Conservation (phyloP, 208 protist genomes). For the Leishmania braziliensis region DNA sequence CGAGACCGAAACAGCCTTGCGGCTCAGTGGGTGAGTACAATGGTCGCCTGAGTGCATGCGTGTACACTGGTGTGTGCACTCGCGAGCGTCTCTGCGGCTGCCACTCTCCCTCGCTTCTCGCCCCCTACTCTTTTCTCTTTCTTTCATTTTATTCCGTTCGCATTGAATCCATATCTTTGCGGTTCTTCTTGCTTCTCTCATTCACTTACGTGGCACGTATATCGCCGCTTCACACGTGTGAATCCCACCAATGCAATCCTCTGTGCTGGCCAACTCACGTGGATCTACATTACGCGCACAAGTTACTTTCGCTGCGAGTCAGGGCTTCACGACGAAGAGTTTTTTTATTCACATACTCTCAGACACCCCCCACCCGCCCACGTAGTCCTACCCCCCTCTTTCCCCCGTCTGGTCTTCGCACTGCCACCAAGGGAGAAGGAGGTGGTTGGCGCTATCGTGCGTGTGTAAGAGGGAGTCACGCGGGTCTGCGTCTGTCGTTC, state of each 20-base stretch:
- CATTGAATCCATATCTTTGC: neutral
- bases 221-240: neutral
- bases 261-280: neutral
- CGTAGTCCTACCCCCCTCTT: neutral
- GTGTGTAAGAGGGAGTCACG: neutral
- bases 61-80: neutral
- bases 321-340: neutral
- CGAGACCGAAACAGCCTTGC: neutral
- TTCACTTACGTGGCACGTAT: neutral
- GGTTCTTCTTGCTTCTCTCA: neutral
- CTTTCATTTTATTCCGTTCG: too few relatives aligned
- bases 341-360: neutral
- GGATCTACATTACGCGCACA: neutral
- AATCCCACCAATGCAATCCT: neutral
- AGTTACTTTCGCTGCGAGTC: neutral
- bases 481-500: neutral
- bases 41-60: neutral
- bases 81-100: neutral
- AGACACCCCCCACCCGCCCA: neutral
- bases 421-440: neutral
- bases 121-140: neutral
- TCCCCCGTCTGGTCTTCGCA: neutral
- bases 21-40: neutral
- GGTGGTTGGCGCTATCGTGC: neutral
- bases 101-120: neutral